Base-by-base conservation (phyloP, 495 filamentous ascomycete species). In the Bacidia gigantensis region DNA sequence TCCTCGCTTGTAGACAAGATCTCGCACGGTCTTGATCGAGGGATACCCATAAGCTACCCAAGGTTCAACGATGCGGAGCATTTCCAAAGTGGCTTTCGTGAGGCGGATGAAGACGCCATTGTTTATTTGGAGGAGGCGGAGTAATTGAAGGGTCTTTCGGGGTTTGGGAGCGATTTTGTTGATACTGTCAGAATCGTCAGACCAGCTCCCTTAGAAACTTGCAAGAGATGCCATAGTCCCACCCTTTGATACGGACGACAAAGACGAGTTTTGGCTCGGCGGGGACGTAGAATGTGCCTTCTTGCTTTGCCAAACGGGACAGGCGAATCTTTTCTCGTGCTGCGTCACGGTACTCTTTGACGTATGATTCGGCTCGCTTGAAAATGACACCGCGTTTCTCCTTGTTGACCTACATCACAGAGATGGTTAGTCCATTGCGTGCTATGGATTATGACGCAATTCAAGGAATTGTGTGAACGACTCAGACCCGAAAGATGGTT, bases 401-500 rank as follows among this genome's bases (percentile, higher is more conserved):
- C 80, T 96, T 97, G 79, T 83, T 87, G 72, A 82, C 81, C 89
- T 98, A 65, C 60, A 41, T 53, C 42, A 41, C 23, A 40, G 63
- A 60, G 24, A 43, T n/a, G n/a, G n/a, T n/a, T n/a, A n/a, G n/a
- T n/a, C n/a, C n/a, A n/a, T n/a, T n/a, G n/a, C n/a, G n/a, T n/a
- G n/a, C n/a, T n/a, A n/a, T n/a, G n/a, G n/a, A n/a, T n/a, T n/a
- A n/a, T n/a, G n/a, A n/a, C n/a, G n/a, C n/a, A n/a, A n/a, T n/a
- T n/a, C n/a, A 35, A 35, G 5, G 29, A 7, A 14, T 14, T 14
- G 14, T 51, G 58, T 53, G 41, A 46, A 51, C 56, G 46, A 60
- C 63, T 98, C 92, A 98, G 89, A 81, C 89, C 92, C 92, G 92
- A 98, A 98, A 98, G 92, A 97, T 97, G 89, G 89, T 83, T 93